Conservation (phyloP, 2,329 filamentous ascomycete genomes). For the Xylaria sp. region DNA sequence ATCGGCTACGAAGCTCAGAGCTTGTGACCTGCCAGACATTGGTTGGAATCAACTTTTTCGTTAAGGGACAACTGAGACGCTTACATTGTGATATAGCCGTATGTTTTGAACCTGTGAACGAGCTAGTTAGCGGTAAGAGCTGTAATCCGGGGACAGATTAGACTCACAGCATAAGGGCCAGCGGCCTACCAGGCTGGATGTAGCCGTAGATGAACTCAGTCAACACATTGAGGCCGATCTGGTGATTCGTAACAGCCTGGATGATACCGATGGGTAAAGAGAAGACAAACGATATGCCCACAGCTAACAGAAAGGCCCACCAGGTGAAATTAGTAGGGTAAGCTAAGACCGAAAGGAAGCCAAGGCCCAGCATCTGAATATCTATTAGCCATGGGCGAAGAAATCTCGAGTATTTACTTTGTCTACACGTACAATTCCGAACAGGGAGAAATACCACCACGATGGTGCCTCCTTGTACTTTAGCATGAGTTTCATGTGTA, state of each 20-base stretch:
- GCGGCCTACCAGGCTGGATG: constrained; percentile 70
- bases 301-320: constrained; percentile 72
- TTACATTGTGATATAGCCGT: constrained; percentile 63
- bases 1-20: constrained; percentile 65
- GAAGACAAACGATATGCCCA: constrained; percentile 66
- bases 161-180: constrained; percentile 71
- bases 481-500: constrained; percentile 65
- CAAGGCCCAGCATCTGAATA: constrained; percentile 54
- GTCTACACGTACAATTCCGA: constrained; percentile 50
- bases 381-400: constrained; percentile 7
- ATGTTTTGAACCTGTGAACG: constrained; percentile 60
- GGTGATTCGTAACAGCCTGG: constrained; percentile 69
- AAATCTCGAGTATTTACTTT: neutral
- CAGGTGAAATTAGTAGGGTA: constrained; percentile 70
- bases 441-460: constrained; percentile 66
- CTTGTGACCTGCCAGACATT: constrained; percentile 51
- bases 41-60: neutral
- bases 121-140: constrained; percentile 24
- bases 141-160: neutral
- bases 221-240: constrained; percentile 74
- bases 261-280: constrained; percentile 70
- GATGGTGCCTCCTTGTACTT: constrained; percentile 65
- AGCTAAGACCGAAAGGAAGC: constrained; percentile 56
- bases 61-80: constrained; percentile 40
- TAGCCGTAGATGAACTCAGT: constrained; percentile 77